Conservation (phyloP, 2,329 filamentous ascomycete genomes). For the Zymoseptoria ardabiliae region DNA sequence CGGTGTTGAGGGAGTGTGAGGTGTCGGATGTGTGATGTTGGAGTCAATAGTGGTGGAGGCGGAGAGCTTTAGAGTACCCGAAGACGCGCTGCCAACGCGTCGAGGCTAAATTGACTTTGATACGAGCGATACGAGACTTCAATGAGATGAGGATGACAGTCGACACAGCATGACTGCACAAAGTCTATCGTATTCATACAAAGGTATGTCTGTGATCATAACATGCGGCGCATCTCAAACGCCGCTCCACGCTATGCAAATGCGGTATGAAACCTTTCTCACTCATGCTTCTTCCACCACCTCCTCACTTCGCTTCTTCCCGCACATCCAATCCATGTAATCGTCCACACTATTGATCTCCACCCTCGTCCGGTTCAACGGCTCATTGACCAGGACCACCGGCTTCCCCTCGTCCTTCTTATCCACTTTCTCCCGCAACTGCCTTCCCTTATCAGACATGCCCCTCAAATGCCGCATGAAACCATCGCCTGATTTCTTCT, state of each 20-base stretch:
- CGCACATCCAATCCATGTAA: constrained; percentile 20
- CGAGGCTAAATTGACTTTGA: not conserved
- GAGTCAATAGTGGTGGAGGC: not conserved
- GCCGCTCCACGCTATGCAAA: too few species aligned
- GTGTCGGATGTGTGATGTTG: not conserved
- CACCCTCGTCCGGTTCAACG: constrained; percentile 7
- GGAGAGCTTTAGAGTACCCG: not conserved
- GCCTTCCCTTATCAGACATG: constrained; percentile 50
- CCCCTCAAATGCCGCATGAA: constrained; percentile 40
- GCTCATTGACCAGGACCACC: constrained; percentile 26
- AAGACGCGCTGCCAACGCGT: constrained; percentile 5
- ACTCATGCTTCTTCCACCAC: not conserved
- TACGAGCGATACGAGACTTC: not conserved
- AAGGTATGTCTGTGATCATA: too few species aligned
- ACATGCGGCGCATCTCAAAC: too few species aligned
- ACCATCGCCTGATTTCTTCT: constrained; percentile 37
- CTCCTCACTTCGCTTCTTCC: not conserved
- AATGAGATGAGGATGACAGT: not conserved
- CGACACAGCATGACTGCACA: too few species aligned
- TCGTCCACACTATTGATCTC: constrained; percentile 20
- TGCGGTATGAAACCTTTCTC: too few species aligned
- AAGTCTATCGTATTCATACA: too few species aligned
- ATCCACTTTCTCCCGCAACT: constrained; percentile 51
- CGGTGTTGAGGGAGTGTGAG: not conserved
- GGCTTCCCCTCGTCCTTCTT: constrained; percentile 46